phyloP scores from a whole-genome alignment of 2,329 filamentous ascomycete species.

The Tolypocladium capitatum region DNA sequence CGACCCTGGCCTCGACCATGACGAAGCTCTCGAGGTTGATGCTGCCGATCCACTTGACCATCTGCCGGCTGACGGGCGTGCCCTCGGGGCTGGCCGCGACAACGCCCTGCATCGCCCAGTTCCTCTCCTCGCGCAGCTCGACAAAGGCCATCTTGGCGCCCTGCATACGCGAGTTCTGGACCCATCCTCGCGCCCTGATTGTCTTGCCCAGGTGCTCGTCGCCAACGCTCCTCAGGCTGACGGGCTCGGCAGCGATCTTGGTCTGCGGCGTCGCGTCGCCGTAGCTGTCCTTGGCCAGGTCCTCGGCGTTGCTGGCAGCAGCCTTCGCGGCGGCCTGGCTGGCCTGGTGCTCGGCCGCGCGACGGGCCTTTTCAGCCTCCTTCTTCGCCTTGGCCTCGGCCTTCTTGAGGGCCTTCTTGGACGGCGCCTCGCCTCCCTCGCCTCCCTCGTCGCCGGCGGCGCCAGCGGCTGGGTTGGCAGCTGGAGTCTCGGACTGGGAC shows the following conservation, averaged over 20 bases:
- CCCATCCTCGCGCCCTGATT: conserved; percentile 64
- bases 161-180: conserved; percentile 81
- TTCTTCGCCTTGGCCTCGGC: conserved; percentile 76
- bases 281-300: conserved; percentile 65
- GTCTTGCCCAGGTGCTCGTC: conserved; percentile 55
- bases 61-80: conserved; percentile 61
- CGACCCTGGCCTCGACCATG: conserved; percentile 64
- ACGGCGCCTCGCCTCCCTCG: conserved; percentile 4
- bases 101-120: conserved; percentile 73
- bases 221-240: conserved; percentile 49
- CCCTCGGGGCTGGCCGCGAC: conserved; percentile 52
- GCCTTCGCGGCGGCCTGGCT: conserved; percentile 55
- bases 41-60: conserved; percentile 81
- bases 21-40: conserved; percentile 74
- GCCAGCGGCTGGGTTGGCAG: not conserved
- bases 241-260: conserved; percentile 40
- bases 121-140: conserved; percentile 63
- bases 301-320: conserved; percentile 51
- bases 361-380: conserved; percentile 65
- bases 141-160: conserved; percentile 86
- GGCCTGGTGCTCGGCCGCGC: conserved; percentile 63
- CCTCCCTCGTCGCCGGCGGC: not conserved
- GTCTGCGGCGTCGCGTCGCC: conserved; percentile 52
- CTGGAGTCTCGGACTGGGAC: not conserved
- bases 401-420: conserved; percentile 69